Conservation (phyloP, 2,329 filamentous ascomycete genomes). For the Proliferodiscus dingleyae region DNA sequence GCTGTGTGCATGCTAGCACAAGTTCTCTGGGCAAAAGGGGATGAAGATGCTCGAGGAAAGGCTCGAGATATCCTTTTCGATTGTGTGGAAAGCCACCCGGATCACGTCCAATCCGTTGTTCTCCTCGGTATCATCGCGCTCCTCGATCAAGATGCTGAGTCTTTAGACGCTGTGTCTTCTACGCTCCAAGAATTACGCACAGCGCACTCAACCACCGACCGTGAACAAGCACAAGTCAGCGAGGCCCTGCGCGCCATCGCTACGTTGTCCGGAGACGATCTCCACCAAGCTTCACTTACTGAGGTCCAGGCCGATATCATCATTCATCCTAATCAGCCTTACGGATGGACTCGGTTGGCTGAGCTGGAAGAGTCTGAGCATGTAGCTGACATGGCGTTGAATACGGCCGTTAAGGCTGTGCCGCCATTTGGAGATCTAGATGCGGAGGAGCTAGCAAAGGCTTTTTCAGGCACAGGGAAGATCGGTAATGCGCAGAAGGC, state of each 20-base stretch:
- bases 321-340: constrained; percentile 71
- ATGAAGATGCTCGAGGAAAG: constrained; percentile 65
- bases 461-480: constrained; percentile 69
- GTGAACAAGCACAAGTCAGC: constrained; percentile 65
- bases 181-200: constrained; percentile 72
- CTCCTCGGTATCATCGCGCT: constrained; percentile 81
- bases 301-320: constrained; percentile 75
- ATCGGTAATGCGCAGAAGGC: constrained; percentile 71
- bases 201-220: constrained; percentile 54
- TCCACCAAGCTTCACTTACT: constrained; percentile 47
- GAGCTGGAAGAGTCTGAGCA: constrained; percentile 47
- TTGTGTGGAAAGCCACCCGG: constrained; percentile 66
- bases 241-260: constrained; percentile 73
- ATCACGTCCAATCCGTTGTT: constrained; percentile 74
- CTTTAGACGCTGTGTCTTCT: constrained; percentile 71
- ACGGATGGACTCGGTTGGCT: constrained; percentile 76
- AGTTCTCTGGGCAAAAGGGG: constrained; percentile 87
- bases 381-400: constrained; percentile 72
- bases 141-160: constrained; percentile 73
- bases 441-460: constrained; percentile 64
- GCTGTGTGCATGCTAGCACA: constrained; percentile 84
- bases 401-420: constrained; percentile 69
- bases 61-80: constrained; percentile 77
- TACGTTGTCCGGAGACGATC: constrained; percentile 45
- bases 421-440: constrained; percentile 67